These are phyloP conservation scores for Vitis hybrid DNA, from an alignment of 177 flowering plant genomes.

Conservation along the genomic window DNA sequence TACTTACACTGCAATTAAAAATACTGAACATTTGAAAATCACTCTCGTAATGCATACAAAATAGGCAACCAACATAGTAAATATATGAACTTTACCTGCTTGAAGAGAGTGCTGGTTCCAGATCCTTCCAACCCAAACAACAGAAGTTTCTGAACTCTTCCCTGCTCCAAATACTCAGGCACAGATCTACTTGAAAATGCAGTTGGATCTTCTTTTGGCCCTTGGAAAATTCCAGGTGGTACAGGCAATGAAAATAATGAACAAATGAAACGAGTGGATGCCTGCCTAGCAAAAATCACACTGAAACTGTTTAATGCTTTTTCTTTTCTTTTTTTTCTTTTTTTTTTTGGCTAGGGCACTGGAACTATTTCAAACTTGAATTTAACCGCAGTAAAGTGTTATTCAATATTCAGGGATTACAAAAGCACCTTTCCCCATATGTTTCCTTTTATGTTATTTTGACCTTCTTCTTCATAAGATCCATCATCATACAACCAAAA, in stretches of 20 bases:
- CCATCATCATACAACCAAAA: slow-evolving; percentile 68
- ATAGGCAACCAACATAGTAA: not conserved
- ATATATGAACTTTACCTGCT: slow-evolving; percentile 33
- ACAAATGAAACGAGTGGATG: slow-evolving; percentile 52
- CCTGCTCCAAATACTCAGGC: slow-evolving; percentile 43
- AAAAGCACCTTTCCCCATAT: slow-evolving; percentile 59
- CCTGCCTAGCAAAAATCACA: slow-evolving; percentile 52
- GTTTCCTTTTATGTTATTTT: slow-evolving; percentile 57
- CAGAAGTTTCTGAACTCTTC: slow-evolving; percentile 32
- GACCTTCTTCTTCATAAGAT: slow-evolving; percentile 61
- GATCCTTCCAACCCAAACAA: slow-evolving; percentile 37
- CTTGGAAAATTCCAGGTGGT: slow-evolving; percentile 32
- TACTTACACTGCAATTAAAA: no score
- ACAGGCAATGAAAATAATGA: slow-evolving; percentile 60
- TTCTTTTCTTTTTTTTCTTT: no score
- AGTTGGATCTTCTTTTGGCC: slow-evolving; percentile 34
- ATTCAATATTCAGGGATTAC: slow-evolving; percentile 5
- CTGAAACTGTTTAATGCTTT: slow-evolving; percentile 17
- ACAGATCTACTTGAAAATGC: slow-evolving; percentile 18
- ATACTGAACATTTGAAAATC: not conserved
- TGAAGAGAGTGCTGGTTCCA: slow-evolving; percentile 44
- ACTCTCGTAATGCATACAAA: not conserved
- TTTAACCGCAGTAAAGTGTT: not conserved
- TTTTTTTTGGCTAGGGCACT: no score
- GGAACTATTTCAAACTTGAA: slow-evolving; percentile 7